Percentiles rank a stretch among this genome's conserved stretches.
phyloP scores from a whole-genome alignment of 352 stramenopile species.

The Aphanomyces stellatus region DNA sequence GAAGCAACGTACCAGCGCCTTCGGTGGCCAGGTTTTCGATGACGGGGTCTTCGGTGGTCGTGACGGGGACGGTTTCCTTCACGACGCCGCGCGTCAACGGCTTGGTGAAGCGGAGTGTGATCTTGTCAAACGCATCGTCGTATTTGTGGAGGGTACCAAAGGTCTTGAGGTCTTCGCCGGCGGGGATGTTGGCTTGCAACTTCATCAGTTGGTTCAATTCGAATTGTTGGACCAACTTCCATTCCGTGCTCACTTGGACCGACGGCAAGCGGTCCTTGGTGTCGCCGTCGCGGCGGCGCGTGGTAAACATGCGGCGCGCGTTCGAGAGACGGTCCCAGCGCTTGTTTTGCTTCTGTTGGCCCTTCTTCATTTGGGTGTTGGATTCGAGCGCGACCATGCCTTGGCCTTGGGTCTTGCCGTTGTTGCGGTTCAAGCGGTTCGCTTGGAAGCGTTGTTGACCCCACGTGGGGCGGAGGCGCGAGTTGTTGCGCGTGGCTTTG shows the following conservation, averaged over 20 bases:
- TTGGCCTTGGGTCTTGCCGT: conserved; percentile 30
- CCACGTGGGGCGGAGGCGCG: conserved; percentile 71
- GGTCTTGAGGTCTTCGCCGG: conserved; percentile 88
- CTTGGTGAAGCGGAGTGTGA: conserved; percentile 80
- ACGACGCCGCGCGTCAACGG: conserved; percentile 76
- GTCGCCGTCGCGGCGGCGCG: conserved; percentile 54
- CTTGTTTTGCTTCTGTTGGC: conserved; percentile 83
- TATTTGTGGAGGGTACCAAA: conserved; percentile 93
- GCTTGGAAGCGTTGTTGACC: conserved; percentile 69
- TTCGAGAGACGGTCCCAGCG: conserved; percentile 72
- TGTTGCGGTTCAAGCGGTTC: conserved; percentile 29
- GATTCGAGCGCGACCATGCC: conserved; percentile 18
- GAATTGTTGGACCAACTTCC: conserved; percentile 93
- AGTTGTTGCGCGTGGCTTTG: conserved; percentile 76
- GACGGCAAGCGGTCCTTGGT: conserved; percentile 79
- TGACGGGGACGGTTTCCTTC: conserved; percentile 95
- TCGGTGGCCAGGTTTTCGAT: conserved; percentile 91
- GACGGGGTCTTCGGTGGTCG: conserved; percentile 94
- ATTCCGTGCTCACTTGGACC: conserved; percentile 88
- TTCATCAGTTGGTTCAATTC: conserved; percentile 94
- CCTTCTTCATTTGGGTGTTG: conserved; percentile 60
- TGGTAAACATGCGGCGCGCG: conserved; percentile 54
- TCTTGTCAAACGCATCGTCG: conserved; percentile 91
- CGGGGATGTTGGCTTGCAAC: conserved; percentile 83
- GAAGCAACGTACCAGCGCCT: conserved; percentile 37